Conservation (phyloP, 805 yeast genomes). For the Komagataella phaffii region DNA sequence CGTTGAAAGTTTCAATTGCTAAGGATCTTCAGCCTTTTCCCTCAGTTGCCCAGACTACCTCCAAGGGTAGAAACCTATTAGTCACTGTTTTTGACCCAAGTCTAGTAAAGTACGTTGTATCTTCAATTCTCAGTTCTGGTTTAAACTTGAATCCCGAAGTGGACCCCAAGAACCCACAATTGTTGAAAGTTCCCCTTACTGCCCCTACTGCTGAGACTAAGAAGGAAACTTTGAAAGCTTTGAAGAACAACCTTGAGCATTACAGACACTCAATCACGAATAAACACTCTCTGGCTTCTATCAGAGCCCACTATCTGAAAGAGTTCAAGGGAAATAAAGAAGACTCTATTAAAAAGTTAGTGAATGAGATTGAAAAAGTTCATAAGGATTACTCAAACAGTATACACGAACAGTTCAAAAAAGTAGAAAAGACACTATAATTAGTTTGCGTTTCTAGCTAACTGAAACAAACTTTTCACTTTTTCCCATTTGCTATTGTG, state of each 20-base stretch:
- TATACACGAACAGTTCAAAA: slow-evolving; percentile 40
- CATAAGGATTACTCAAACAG: slow-evolving; percentile 52
- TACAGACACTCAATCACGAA: slow-evolving; percentile 35
- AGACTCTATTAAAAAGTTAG: slow-evolving; percentile 19
- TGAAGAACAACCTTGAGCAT: slow-evolving; percentile 56
- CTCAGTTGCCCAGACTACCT: slow-evolving; percentile 55
- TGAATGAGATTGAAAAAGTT: slow-evolving; percentile 51
- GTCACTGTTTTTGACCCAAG: slow-evolving; percentile 85
- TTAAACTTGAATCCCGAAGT: slow-evolving; percentile 71
- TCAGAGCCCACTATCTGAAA: slow-evolving; percentile 47
- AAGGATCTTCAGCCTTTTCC: slow-evolving; percentile 38
- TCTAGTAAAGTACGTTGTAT: slow-evolving; percentile 52
- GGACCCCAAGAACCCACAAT: slow-evolving; percentile 60
- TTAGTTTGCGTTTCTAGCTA: slow-evolving; percentile 32
- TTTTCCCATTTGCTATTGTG: slow-evolving; percentile 62
- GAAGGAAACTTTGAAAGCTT: slow-evolving; percentile 37
- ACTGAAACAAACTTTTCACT: slow-evolving; percentile 35
- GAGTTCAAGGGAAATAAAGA: slow-evolving; percentile 26
- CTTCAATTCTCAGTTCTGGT: slow-evolving; percentile 55
- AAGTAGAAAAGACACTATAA: slow-evolving; percentile 26
- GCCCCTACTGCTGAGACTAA: slow-evolving; percentile 60
- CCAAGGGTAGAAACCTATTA: slow-evolving; percentile 45
- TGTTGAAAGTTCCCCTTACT: slow-evolving; percentile 62
- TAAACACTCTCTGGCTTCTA: slow-evolving; percentile 36
- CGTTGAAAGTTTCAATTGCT: slow-evolving; percentile 34